Base-by-base conservation (phyloP, 495 filamentous ascomycete species). In the Aspergillus bertholletiae region DNA sequence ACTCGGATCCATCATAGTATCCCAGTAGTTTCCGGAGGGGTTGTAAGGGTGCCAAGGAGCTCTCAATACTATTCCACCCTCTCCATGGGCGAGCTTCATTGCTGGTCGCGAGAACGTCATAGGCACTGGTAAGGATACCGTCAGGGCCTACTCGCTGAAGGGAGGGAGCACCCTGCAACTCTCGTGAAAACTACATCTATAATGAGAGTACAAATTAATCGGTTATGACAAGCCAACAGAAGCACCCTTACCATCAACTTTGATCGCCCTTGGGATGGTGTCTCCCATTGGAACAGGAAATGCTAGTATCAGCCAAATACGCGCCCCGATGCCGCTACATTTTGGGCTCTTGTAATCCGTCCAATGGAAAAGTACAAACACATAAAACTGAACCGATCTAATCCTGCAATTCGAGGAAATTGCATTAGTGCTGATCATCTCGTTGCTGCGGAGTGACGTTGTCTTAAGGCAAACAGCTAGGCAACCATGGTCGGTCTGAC, bases 401-500 rank as follows among this genome's bases (percentile, higher is more conserved):
- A 32, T 1, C 8, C 30, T 32, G 7, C 13, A 32, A 40, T 18
- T 2, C 13, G 37, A 40, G 15, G 15, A 20, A n/a, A 40, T 20
- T 41, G 34, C 24, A 23, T 39, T 41, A 22, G 32, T 6, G 5
- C 7, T 52, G 37, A 11, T 26, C 46, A 20, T 18, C 12, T 20
- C 20, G n/a, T 15, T n/a, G 13, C 15, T 37, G 13, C 12, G 15
- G 17, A 12, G 21, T 13, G 7, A 22, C 17, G 12, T 27, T 21
- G 2, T 46, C 32, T n/a, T 6, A 47, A 43, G 55, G 49, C 49
- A 53, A 57, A 46, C 48, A n/a, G 9, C 17, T 43, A 57, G 43
- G 49, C 55, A 52, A 53, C 49, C 49, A 52, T 22, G 21, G n/a
- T 30, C 5, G 82, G 80, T 44, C 82, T 63, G 17, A 21, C 34